Base-by-base conservation (phyloP, 2,329 filamentous ascomycete species). In the Aspergillus luchuensis region DNA sequence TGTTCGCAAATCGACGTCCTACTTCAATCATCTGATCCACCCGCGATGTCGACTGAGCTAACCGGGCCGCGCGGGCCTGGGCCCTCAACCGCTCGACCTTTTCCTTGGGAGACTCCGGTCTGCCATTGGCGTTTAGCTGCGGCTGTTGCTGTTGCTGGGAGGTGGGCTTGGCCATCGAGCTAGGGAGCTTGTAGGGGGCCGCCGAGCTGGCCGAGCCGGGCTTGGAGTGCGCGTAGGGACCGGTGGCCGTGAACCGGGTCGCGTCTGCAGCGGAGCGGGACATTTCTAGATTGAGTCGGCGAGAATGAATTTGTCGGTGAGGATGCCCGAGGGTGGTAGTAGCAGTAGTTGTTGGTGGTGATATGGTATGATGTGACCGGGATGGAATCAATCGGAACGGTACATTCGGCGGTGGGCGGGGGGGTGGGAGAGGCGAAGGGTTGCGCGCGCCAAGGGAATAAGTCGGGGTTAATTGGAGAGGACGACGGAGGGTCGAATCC, bases 81-180 rank as follows among this genome's bases (percentile, higher is more conserved):
- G 87, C 87, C 57, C 89, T 83, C 69, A 91, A 78, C 62, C 89
- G 83, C 65, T 86, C 84, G 38, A 91, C 89, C 68, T 88, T 87
- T 78, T 91, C 85, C 73, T 87, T 86, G 53, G 89, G 85, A 1
- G 88, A 89, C 78, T 91, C 89, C 63, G 70, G 68, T 60, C 62
- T 62, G 2, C 68, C 72, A 56, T 68, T 69, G 21, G 72, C 67
- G 15, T 66, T 71, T 51, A 56, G 61, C 57, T 33, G 65, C 49
- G 50, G 33, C 59, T 41, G 56, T 65, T 65, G 57, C 47, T 56
- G 50, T 67, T 62, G 33, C 33, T 45, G 41, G 15, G 41, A 4
- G 58, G 47, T 15, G 59, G 50, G 11, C 47, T 66, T 61, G 21
- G 65, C 60, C 64, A 71, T 67, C 58, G 67, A 72, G 19, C 65